Base-by-base conservation (phyloP, 208 protist genomes). In the Acanthamoeba lenticulata region DNA sequence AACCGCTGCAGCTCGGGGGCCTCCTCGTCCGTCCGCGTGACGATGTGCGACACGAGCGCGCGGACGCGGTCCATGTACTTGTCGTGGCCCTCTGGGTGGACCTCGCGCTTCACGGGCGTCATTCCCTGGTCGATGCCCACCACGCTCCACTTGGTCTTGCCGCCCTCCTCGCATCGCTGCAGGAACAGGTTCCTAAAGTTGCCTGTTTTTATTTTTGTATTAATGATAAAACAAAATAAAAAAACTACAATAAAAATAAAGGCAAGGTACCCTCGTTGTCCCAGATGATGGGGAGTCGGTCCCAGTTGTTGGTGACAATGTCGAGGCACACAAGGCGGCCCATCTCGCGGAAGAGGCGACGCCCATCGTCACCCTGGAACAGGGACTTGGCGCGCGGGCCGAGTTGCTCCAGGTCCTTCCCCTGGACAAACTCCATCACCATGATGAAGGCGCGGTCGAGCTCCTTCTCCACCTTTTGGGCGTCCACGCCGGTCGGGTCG, bases 261-360 rank as follows among this genome's bases (percentile, higher is more conserved):
- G 15, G 19, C 47, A 52, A 52, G 3, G 47, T 83, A 49, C 72
- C 72, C 0, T 83, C 72, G 72, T 83, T 83, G 72, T 83, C 72
- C 72, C 72, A 83, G 29, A 83, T 49, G 42, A 49, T 49, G 21
- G 72, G 72, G 19, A 83, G 72, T 27, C 72, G 72, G 29, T 83
- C 72, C 72, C 72, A 83, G 72, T 83, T 83, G 72, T 83, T 83
- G 36, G 40, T 52, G 21, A 83, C 40, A 17, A 83, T 83, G 40
- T 83, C 72, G 27, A 83, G 29, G 42, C 34, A 42, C 24, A 83
- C 40, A 40, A 83, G 34, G 34, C 72, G 72, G 13, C 72, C 72
- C 72, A 83, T 83, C 42, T 83, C 40, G 13, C 42, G 72, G 27
- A 83, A 32, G 21, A 83, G 34, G 15, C 42, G 42, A 11, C n/a